Conservation (phyloP, 1,139 yeast species). For the Debaryomyces robertsiae region DNA sequence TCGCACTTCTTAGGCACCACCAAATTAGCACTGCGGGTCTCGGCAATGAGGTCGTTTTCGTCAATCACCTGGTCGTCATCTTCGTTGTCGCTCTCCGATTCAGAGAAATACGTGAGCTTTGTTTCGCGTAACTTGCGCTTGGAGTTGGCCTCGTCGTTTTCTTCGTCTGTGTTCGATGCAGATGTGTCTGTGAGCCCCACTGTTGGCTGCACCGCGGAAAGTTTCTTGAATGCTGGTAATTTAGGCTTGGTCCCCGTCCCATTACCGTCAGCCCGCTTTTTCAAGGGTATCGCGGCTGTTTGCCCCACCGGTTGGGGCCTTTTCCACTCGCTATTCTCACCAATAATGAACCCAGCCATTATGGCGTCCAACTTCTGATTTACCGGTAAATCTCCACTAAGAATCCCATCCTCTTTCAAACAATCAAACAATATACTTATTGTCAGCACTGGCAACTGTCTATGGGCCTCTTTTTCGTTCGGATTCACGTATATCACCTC, state of each 20-base stretch:
- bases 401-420: constrained; percentile 49
- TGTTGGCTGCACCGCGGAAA: constrained; percentile 17
- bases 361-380: constrained; percentile 60
- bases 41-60: constrained; percentile 45
- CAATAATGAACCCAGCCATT: constrained; percentile 62
- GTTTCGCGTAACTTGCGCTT: constrained; percentile 48
- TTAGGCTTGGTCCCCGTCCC: constrained; percentile 16
- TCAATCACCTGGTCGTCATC: constrained; percentile 40
- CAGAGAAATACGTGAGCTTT: constrained; percentile 57
- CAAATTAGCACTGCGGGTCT: constrained; percentile 33
- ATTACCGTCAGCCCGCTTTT: constrained; percentile 21
- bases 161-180: constrained; percentile 38
- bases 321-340: constrained; percentile 41
- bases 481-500: constrained; percentile 64
- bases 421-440: constrained; percentile 44
- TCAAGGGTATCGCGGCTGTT: constrained; percentile 30
- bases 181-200: constrained; percentile 48
- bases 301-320: constrained; percentile 42
- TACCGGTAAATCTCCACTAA: constrained; percentile 55
- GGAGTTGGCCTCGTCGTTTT: constrained; percentile 40
- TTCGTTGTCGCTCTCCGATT: constrained; percentile 41
- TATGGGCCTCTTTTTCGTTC: constrained; percentile 41
- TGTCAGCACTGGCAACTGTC: constrained; percentile 44
- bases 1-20: constrained; percentile 54
- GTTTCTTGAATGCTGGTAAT: constrained; percentile 33